Base-by-base conservation (phyloP, 768 basidiomycete species). In the Pulveroboletus sp. region DNA sequence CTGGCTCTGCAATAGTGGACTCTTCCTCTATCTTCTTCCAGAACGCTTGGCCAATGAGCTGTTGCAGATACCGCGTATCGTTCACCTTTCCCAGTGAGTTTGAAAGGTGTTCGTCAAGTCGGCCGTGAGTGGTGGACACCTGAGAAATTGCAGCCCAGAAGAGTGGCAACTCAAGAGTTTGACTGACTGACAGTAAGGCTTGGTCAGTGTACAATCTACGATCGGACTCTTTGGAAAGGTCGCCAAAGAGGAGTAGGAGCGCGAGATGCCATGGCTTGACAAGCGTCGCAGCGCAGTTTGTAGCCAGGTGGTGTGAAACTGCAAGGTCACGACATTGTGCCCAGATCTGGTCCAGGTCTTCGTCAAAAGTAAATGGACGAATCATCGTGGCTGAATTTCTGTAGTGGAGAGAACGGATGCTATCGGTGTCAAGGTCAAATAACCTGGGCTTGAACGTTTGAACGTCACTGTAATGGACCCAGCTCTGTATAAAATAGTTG, bases 71-170 rank as follows among this genome's bases (percentile, higher is more conserved):
- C 5, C 14, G 5, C n/a, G n/a, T n/a, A n/a, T 34, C n/a, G 14
- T 16, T 14, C 33, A 34, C 14, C n/a, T n/a, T n/a, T n/a, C n/a
- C n/a, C n/a, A n/a, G 27, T 10, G 33, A 14, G 33, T 17, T 16
- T 5, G 33, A 34, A 5, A 34, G 14, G n/a, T 34, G 33, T 7
- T 34, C 8, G 10, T 34, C 33, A 34, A 34, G 33, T 34, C 10
- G 6, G n/a, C n/a, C 33, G n/a, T 19, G 23, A 25, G 27, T 40
- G 27, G 14, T 13, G 12, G 40, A 44, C 16, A 43, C 42, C 41
- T 32, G 40, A 43, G 49, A 50, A 44, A 50, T 35, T 12, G 41
- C 49, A 23, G 34, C 35, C 49, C 49, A 50, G 31, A 50, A 44
- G 23, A 50, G 43, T 17, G 49, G 49, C 34, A 50, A 50, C 32